A percentile compares a stretch with the other conserved stretches of the same genome.
Conservation (phyloP, 768 basidiomycete genomes). For the Ramaria rubella region DNA sequence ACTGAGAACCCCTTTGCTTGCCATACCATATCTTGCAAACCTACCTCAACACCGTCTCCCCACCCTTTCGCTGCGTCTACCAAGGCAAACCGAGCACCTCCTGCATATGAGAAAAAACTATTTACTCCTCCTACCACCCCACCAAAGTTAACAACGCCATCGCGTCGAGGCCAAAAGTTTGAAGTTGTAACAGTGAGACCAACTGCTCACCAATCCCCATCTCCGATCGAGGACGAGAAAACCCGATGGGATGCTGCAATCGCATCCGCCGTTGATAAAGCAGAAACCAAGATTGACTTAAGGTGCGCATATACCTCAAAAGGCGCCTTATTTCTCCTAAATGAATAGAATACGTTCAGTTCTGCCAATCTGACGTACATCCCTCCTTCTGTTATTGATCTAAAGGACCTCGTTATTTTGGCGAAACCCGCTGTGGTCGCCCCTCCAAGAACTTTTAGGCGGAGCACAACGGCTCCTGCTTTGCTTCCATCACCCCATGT, state of each 20-base stretch:
- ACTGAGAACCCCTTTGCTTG: not conserved
- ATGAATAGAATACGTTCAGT: constrained; percentile 9
- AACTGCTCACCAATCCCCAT: constrained; percentile 11
- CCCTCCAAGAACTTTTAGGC: constrained; percentile 11
- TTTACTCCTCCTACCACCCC: constrained; percentile 20
- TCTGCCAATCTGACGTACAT: constrained; percentile 42
- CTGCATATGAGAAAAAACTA: constrained; percentile 38
- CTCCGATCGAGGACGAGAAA: constrained; percentile 19
- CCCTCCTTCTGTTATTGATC: constrained; percentile 39
- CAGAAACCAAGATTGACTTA: constrained; percentile 46
- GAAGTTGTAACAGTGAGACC: constrained; percentile 10
- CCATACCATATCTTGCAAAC: not conserved
- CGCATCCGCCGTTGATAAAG: constrained; percentile 38
- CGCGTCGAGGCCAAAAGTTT: constrained; percentile 19
- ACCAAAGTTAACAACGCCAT: constrained; percentile 8
- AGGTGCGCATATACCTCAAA: constrained; percentile 33
- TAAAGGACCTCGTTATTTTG: constrained; percentile 39
- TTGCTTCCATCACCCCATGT: constrained; percentile 24
- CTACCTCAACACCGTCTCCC: constrained; percentile 27
- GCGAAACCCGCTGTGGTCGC: constrained; percentile 21
- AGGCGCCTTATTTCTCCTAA: not conserved
- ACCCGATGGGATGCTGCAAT: constrained; percentile 48
- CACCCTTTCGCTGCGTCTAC: constrained; percentile 54
- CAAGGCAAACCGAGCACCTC: constrained; percentile 37
- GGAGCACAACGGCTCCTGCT: constrained; percentile 10